These are phyloP conservation scores for Apiospora phragmitis DNA, from an alignment of 2,329 filamentous ascomycete species.

Conservation along the genomic window DNA sequence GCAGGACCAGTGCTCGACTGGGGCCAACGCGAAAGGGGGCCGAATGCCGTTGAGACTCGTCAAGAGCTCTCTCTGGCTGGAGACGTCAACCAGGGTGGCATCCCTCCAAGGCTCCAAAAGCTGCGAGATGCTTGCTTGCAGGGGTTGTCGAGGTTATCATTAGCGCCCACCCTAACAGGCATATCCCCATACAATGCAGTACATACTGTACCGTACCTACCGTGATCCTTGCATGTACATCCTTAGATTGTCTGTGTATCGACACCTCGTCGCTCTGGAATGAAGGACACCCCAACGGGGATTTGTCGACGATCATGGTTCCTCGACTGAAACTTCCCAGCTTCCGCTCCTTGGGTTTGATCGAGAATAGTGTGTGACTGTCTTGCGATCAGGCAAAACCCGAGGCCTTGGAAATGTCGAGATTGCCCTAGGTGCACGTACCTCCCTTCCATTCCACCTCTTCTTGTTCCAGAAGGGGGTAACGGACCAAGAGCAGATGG, in stretches of 20 bases:
- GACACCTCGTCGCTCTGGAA: neutral
- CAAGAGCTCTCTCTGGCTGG: neutral
- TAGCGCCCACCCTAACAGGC: conserved; percentile 11
- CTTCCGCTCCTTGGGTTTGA: neutral
- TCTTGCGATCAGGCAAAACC: conserved; percentile 6
- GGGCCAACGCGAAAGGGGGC: conserved; percentile 17
- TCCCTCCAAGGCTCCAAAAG: conserved; percentile 1
- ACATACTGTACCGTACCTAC: neutral
- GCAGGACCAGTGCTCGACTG: neutral
- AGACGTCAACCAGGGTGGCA: conserved; percentile 4
- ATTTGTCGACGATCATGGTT: neutral
- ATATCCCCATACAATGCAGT: conserved; percentile 2
- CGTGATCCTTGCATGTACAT: neutral
- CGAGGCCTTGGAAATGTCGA: neutral
- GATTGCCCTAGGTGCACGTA: conserved; percentile 1
- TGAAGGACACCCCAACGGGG: conserved; percentile 4
- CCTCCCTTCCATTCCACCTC: conserved; percentile 1
- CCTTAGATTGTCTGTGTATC: neutral
- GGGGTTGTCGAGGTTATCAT: conserved; percentile 8
- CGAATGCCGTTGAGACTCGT: conserved; percentile 14
- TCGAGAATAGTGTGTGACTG: neutral
- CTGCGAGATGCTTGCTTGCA: conserved; percentile 8
- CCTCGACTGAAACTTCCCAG: neutral
- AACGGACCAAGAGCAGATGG: neutral
- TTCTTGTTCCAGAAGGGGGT: neutral